Base-by-base conservation (phyloP, 306 rosid genomes). In the Malus sieversii region DNA sequence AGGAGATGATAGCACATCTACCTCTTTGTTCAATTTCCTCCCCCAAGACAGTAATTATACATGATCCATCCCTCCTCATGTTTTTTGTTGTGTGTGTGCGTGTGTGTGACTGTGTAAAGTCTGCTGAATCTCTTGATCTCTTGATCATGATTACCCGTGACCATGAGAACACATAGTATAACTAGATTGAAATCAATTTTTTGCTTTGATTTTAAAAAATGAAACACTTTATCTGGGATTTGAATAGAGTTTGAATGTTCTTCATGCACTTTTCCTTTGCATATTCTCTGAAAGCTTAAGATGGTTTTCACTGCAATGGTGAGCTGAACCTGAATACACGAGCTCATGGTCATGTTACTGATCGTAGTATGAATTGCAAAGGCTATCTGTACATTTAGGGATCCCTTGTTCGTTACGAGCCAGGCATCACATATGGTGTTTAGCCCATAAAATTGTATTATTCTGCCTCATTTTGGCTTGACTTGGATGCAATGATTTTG, bases 1-100 rank as follows among this genome's bases (percentile, higher is more conserved):
- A 95, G 91, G 99, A 95, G 85, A 95, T 95, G 99, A 95, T 95
- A 66, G 82, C 96, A 48, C 99, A 90, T 85, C 97, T 95, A 66
- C 99, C 99, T 66, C 99, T 95, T 58, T 95, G 99, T 80, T 95
- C 99, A 10, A 90, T 95, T 85, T 85, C 82, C 64, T 84, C 91
- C 62, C 99, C 99, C 0, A 90, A 88, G 87, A 83, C 64, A 51
- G 99, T 95, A 86, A 88, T 69, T 76, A 66, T 75, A 46, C 40
- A 70, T 23, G 10, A 59, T 79, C 33, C 44, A 33, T 60, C 74
- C 55, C 66, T 38, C 8, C 40, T 75, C 65, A 3, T 73, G 30
- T 22, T 61, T 32, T 68, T 79, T 29, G 57, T 59, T 33, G 38
- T 33, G 29, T 5, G 15, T 62, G 60, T 35, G 38, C 7, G 53